These are phyloP conservation scores for Trichoderma sp. DNA, from an alignment of 2,329 filamentous ascomycete species.

Conservation along the genomic window DNA sequence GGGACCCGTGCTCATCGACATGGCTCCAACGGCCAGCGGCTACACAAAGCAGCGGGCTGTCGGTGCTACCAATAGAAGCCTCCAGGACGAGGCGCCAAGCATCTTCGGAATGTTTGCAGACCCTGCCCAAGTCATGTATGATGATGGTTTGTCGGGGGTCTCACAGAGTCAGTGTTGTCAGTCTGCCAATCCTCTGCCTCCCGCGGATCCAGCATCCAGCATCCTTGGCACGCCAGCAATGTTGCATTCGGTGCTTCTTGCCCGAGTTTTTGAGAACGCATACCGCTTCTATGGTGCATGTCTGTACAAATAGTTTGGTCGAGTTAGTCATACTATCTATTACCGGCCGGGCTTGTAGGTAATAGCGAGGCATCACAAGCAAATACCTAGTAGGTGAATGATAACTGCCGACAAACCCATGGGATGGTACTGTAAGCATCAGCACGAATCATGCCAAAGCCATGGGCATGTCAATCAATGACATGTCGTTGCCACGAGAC, in stretches of 20 bases:
- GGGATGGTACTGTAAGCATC: not conserved
- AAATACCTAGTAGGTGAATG: not conserved
- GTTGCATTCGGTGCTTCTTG: not conserved
- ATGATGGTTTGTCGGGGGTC: not conserved
- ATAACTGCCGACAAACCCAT: not conserved
- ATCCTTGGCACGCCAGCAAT: not conserved
- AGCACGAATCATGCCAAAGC: not conserved
- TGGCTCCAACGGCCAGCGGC: not conserved
- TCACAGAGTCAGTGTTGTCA: not conserved
- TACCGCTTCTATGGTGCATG: not conserved
- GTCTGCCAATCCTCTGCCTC: not conserved
- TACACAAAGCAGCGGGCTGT: not conserved
- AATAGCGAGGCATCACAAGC: not conserved
- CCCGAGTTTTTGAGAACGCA: not conserved
- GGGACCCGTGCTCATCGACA: not conserved
- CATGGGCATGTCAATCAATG: not conserved
- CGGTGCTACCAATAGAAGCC: not conserved
- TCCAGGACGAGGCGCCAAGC: not conserved
- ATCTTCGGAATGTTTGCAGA: slow-evolving; percentile 3
- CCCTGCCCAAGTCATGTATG: not conserved
- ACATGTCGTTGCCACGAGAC: not conserved
- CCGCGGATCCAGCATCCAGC: not conserved
- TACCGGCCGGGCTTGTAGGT: not conserved
- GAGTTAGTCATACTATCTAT: not conserved
- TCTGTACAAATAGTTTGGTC: not conserved